Conservation (phyloP, 148 eudicot genomes). For the Cornus controversa region DNA sequence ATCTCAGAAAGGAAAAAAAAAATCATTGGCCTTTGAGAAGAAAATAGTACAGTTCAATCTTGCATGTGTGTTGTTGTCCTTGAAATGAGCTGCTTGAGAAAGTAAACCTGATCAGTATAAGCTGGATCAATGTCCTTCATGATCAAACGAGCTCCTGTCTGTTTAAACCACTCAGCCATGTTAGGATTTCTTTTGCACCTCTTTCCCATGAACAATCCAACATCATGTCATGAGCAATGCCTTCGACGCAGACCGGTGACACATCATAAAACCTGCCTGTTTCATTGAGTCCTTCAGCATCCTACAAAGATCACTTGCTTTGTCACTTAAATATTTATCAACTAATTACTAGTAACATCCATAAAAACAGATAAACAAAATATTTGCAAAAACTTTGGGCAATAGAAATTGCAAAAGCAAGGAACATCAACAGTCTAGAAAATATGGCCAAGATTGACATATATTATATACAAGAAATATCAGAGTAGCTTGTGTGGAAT, state of each 20-base stretch:
- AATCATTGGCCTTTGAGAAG: neutral
- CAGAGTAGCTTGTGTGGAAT: neutral
- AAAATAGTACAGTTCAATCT: neutral
- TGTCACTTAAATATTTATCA: neutral
- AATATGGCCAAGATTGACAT: too few relatives aligned
- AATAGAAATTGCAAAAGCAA: too few relatives aligned
- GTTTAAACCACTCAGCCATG: constrained; percentile 47
- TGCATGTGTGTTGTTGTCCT: neutral
- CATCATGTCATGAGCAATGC: constrained; percentile 93
- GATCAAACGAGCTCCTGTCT: neutral
- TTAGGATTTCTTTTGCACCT: constrained; percentile 60
- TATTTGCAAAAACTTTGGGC: too few relatives aligned
- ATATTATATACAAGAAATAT: too few relatives aligned
- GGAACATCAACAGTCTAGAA: too few relatives aligned
- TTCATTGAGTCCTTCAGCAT: constrained; percentile 72
- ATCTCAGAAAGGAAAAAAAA: too few relatives aligned
- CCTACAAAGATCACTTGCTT: constrained; percentile 40
- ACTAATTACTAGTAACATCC: too few relatives aligned
- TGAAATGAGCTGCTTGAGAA: neutral
- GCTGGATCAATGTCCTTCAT: neutral
- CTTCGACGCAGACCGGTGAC: constrained; percentile 60
- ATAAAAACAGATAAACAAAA: too few relatives aligned
- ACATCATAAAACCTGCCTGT: constrained; percentile 83
- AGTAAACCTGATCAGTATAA: neutral
- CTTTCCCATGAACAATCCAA: constrained; percentile 84